Base-by-base conservation (phyloP, 2,329 filamentous ascomycete species). In the Monilinia polystroma region DNA sequence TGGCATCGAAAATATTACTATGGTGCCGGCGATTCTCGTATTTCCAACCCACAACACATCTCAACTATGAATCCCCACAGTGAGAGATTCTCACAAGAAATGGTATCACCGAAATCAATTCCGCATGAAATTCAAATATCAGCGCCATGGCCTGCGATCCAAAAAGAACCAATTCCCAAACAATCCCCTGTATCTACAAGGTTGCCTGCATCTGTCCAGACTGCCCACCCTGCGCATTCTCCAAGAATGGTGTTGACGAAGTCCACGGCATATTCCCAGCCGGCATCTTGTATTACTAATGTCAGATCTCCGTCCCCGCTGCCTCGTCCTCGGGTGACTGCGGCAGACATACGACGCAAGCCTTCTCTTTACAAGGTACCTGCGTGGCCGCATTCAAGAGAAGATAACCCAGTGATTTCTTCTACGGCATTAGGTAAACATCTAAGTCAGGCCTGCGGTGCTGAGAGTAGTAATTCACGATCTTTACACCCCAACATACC, bases 301-400 rank as follows among this genome's bases (percentile, higher is more conserved):
- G 18, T 43, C 16, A 23, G 54, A 35, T 62, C 29, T 32, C 26
- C 51, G 16, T 43, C 47, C 8, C 18, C n/a, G 32, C 41, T n/a
- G 23, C 49, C 57, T 49, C 16, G 51, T 64, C 6, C 14, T 20
- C 53, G 49, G 6, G n/a, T 38, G 29, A 53, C 56, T 55, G 49
- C 62, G 14, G 47, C 67, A 62, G 72, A 75, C 64, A 53, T 75
- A 16, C 38, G 70, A n/a, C 68, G 73, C 32, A 72, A 66, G 32
- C 73, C 73, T n/a, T 74, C 73, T 11, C 66, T 75, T 6, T 75
- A 75, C 47, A 67, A 58, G 6, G 70, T 75, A 51, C 73, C 73
- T 41, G 53, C 68, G 12, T 74, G 73, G 73, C 45, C 56, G 38
- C 35, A n/a, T 38, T 43, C 23, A 11, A 26, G 18, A 7, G 35